phyloP scores from a whole-genome alignment of 176 grass and related monocot genomes.

The Miscanthus lutarioriparius region DNA sequence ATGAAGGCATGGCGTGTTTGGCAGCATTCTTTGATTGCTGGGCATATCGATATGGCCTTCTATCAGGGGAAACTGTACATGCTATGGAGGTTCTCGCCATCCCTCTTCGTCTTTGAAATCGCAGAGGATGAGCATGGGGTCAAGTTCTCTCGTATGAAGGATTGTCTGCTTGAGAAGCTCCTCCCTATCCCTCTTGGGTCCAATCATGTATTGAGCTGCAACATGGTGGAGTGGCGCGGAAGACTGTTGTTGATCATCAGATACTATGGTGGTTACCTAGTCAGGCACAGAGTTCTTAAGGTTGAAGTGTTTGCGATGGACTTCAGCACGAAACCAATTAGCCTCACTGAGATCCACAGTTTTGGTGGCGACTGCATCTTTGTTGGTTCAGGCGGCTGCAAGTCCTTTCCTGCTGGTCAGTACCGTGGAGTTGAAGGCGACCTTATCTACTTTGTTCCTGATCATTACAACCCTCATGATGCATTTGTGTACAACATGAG shows the following conservation, averaged over 20 bases:
- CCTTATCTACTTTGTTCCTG: not conserved
- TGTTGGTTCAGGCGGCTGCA: not conserved
- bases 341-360: not conserved
- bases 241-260: conserved; percentile 23
- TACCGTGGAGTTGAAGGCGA: not conserved
- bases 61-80: conserved; percentile 17
- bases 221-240: conserved; percentile 25
- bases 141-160: not conserved
- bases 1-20: conserved; percentile 18
- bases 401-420: not conserved
- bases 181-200: not conserved
- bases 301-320: conserved; percentile 22
- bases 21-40: not conserved
- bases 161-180: not conserved
- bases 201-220: not conserved
- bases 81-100: not conserved
- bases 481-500: not conserved
- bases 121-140: not conserved
- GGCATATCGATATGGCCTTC: not conserved
- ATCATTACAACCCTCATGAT: not conserved
- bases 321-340: not conserved
- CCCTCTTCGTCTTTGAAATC: not conserved
- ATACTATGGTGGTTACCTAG: not conserved
- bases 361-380: not conserved
- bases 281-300: not conserved